Conservation (phyloP, 768 basidiomycete species). For the Boletales sp. region DNA sequence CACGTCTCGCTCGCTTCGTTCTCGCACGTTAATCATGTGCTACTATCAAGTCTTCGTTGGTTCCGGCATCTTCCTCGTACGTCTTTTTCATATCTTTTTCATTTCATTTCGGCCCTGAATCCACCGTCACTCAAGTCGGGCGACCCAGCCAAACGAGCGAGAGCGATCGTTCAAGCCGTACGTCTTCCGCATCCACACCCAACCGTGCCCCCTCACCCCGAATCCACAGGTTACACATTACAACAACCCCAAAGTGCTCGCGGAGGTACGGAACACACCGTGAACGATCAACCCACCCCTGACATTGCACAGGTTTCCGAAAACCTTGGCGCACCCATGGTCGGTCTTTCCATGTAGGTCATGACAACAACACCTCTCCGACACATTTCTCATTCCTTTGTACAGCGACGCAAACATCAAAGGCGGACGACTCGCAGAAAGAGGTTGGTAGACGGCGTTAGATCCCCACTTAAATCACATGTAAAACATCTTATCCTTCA, state of each 20-base stretch:
- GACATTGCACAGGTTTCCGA: constrained; percentile 57
- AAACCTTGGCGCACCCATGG: constrained; percentile 89
- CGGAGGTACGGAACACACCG: constrained; percentile 55
- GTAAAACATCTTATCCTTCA: constrained; percentile 32
- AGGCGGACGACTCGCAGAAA: constrained; percentile 65
- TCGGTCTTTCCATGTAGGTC: constrained; percentile 82
- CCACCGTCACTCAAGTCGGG: constrained; percentile 55
- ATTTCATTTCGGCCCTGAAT: not conserved
- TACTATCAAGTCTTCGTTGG: constrained; percentile 82
- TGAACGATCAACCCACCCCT: constrained; percentile 36
- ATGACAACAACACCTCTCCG: not conserved
- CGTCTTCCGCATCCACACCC: constrained; percentile 13
- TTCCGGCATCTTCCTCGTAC: constrained; percentile 91
- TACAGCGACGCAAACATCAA: constrained; percentile 60
- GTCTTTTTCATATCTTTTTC: constrained; percentile 24
- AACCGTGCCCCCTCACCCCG: constrained; percentile 1
- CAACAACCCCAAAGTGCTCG: constrained; percentile 90
- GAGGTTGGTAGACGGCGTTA: constrained; percentile 53
- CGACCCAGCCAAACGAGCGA: constrained; percentile 90
- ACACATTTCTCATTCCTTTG: not conserved
- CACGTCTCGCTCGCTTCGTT: not conserved
- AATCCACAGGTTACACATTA: constrained; percentile 75
- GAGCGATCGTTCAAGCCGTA: constrained; percentile 95
- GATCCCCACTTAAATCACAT: constrained; percentile 24
- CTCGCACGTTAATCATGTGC: not conserved